Evolutionary conservation across 495 filamentous ascomycete species (phyloP), one percentile per base, ranked within the genome.

Genomic region (Aspergillus saccharolyticus): DNA sequence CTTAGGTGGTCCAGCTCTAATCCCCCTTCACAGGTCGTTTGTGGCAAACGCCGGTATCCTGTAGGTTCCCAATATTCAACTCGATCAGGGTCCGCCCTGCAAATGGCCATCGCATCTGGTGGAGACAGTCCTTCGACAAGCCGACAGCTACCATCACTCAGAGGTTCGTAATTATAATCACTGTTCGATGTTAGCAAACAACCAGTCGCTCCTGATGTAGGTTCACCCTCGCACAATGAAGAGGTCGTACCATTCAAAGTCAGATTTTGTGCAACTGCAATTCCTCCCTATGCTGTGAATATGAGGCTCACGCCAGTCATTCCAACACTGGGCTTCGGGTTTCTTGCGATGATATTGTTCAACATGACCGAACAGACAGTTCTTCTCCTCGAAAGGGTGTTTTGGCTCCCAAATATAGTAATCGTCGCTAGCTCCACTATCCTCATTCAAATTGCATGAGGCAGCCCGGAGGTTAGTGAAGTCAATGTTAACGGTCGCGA

Each of bases 261-360:
- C 95, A 30, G 83, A 77, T 25, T 87, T 78, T 2, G 81, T 87
- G 69, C 95, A 99, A 55, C 81, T 76, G 77, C 95, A 99, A 66
- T 93, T 89, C 57, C 78, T 68, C 46, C 75, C 76, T 58, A 89
- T 81, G 44, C 79, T 78, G 59, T 76, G 74, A 24, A 76, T 56
- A 73, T 90, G 89, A 3, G 91, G 74, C 33, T 83, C 78, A 43
- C 85, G 78, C 71, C 94, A 79, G 53, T 87, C 84, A 61, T 96
- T 96, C 76, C 83, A 94, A 76, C 95, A 99, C 20, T 86, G 73
- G 30, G 76, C 72, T 5, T 81, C 80, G 16, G 75, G 64, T 65
- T 86, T 90, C 79, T 97, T 97, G 66, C 95, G 89, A 68, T 94
- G 83, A 62, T 97, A 99, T 66, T 91, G 81, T 48, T 91, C 83